These are phyloP conservation scores for Clonostachys byssicola DNA, from an alignment of 2,329 filamentous ascomycete species.

Conservation along the genomic window DNA sequence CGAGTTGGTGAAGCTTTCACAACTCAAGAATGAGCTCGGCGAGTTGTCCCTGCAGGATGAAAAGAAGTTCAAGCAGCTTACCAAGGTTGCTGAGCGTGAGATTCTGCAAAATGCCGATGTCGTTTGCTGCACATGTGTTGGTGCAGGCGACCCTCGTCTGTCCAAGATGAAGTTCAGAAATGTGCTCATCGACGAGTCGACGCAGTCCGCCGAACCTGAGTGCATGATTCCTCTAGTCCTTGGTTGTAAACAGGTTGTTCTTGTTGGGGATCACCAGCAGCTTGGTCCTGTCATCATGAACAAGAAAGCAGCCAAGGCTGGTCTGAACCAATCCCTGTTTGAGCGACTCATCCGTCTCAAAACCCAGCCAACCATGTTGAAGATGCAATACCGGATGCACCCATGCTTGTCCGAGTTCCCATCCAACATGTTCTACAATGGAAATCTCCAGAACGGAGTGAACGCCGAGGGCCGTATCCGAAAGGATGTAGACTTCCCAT, in stretches of 20 bases:
- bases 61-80: constrained; percentile 97
- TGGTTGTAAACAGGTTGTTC: constrained; percentile 97
- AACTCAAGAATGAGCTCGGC: constrained; percentile 86
- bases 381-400: constrained; percentile 99
- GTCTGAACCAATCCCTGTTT: constrained; percentile 96
- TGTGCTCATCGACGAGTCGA: constrained; percentile 96
- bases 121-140: constrained; percentile 97
- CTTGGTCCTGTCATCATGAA: constrained; percentile 99
- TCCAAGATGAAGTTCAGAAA: constrained; percentile 98
- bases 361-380: constrained; percentile 84
- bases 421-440: constrained; percentile 99
- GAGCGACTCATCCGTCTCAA: constrained; percentile 93
- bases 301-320: constrained; percentile 98
- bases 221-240: constrained; percentile 98
- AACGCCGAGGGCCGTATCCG: constrained; percentile 84
- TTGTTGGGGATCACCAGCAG: constrained; percentile 97
- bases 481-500: constrained; percentile 94
- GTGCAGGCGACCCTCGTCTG: constrained; percentile 90
- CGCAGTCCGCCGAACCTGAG: constrained; percentile 95
- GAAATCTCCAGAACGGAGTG: constrained; percentile 93
- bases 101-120: constrained; percentile 95
- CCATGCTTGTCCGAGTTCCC: constrained; percentile 95
- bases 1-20: constrained; percentile 86
- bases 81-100: constrained; percentile 88
- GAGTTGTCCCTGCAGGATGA: constrained; percentile 94